These are phyloP conservation scores for Paulownia fortunei DNA, from an alignment of 257 asterid genomes.

Conservation along the genomic window DNA sequence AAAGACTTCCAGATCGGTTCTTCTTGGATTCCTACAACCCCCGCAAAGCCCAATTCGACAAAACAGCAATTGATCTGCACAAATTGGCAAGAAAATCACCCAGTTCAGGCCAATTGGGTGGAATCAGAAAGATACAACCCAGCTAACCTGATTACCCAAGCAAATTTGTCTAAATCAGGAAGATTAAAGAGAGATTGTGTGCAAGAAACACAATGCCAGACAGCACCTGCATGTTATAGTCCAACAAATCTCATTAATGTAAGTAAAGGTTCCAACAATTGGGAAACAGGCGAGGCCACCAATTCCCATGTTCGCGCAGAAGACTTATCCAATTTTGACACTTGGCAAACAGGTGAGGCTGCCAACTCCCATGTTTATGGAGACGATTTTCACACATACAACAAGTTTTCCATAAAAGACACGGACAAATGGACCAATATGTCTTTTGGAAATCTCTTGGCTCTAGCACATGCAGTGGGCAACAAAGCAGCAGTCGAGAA, in stretches of 20 bases:
- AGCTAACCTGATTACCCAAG: constrained; percentile 11
- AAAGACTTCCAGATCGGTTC: constrained; percentile 39
- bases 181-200: constrained; percentile 18
- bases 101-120: constrained; percentile 21
- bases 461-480: constrained; percentile 47
- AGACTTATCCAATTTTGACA: constrained; percentile 22
- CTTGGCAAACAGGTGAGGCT: constrained; percentile 36
- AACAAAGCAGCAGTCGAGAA: constrained; percentile 26
- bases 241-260: constrained; percentile 22
- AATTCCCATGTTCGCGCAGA: constrained; percentile 31
- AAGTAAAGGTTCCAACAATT: constrained; percentile 15
- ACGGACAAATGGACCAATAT: constrained; percentile 35
- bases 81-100: constrained; percentile 32
- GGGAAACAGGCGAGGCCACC: constrained; percentile 10
- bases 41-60: constrained; percentile 53
- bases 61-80: constrained; percentile 48
- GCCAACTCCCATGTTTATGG: constrained; percentile 28
- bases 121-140: not conserved
- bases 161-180: constrained; percentile 31
- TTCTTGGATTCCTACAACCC: constrained; percentile 74
- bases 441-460: constrained; percentile 52
- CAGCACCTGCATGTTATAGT: constrained; percentile 32
- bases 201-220: constrained; percentile 32
- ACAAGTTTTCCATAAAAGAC: constrained; percentile 31
- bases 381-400: constrained; percentile 15